phyloP scores from a whole-genome alignment of 129 eudicot species.

The Glebionis coronaria region DNA sequence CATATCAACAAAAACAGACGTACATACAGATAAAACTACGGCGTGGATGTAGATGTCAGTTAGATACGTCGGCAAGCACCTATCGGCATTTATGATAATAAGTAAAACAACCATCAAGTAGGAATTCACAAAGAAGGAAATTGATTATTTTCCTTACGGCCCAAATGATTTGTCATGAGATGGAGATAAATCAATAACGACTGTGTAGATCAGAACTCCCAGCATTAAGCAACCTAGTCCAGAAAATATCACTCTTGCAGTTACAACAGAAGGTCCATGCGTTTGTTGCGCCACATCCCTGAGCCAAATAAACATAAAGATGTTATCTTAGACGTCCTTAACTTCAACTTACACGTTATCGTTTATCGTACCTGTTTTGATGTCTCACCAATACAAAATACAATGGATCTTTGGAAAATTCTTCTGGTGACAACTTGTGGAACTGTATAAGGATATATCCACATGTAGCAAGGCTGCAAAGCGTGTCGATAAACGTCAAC shows the following conservation, averaged over 20 bases:
- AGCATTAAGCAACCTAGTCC: constrained; percentile 64
- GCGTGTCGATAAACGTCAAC: no score
- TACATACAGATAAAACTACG: constrained; percentile 48
- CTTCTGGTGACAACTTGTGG: constrained; percentile 53
- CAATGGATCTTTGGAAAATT: constrained; percentile 52
- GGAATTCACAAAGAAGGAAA: not conserved
- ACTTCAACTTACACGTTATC: not conserved
- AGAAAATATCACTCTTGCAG: constrained; percentile 48
- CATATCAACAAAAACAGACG: constrained; percentile 1
- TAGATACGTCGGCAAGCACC: constrained; percentile 65
- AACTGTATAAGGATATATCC: constrained; percentile 6
- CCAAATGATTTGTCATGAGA: constrained; percentile 35
- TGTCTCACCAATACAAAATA: constrained; percentile 48
- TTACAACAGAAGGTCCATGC: constrained; percentile 35
- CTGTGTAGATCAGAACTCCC: constrained; percentile 49
- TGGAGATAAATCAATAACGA: constrained; percentile 49
- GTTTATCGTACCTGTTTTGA: constrained; percentile 24
- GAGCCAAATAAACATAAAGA: constrained; percentile 11
- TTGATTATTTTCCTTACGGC: constrained; percentile 42
- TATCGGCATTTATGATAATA: constrained; percentile 25
- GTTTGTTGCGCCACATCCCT: constrained; percentile 33
- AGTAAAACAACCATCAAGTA: not conserved
- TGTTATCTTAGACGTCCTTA: not conserved
- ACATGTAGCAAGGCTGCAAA: constrained; percentile 8
- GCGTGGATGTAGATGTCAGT: constrained; percentile 54